Base-by-base conservation (phyloP, 169 alveolate genomes). In the Plasmodium gonderi region DNA sequence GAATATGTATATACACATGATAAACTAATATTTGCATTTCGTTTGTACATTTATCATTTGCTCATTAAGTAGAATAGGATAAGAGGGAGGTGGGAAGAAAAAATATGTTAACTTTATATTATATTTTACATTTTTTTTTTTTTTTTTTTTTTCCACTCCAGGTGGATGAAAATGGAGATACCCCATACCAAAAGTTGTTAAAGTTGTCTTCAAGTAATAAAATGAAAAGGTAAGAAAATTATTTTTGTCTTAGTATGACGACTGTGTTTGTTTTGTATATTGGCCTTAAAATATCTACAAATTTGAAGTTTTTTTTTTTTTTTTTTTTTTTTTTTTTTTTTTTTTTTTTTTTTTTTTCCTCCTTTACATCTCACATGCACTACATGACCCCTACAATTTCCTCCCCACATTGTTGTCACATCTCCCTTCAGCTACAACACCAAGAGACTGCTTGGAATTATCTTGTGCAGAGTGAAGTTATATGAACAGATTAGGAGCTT, bases 111-210 rank as follows among this genome's bases (percentile, higher is more conserved):
- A 42, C 51, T 31, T 7, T 26, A 51, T 79, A 51, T 36, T 11
- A 12, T 11, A 6, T 3, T 36, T 26, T 31, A 3, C 29, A 2
- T 80, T 72, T 81, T 65, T 65, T 20, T 17, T n/a, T 80, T 67
- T 65, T 81, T 42, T 67, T 8, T 42, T 65, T 26, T 67, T 1
- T 47, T 49, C 40, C 72, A 4, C 14, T 3, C 14, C 44, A 90
- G 94, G 83, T 67, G 44, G 85, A 76, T 45, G 94, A 90, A 69
- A 45, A 77, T 76, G 74, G 80, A n/a, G 94, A 90, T 33, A 77
- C 94, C 8, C 49, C 60, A 6, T 90, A 78, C 79, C 31, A 64
- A 65, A 77, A 31, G 20, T 14, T 90, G 23, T 47, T 90, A 23
- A 44, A 77, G 36, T 36, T 90, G 29, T 76, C 94, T 26, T 44